phyloP scores from a whole-genome alignment of 108 stramenopile genomes.

The Hondaea fermentalgiana region DNA sequence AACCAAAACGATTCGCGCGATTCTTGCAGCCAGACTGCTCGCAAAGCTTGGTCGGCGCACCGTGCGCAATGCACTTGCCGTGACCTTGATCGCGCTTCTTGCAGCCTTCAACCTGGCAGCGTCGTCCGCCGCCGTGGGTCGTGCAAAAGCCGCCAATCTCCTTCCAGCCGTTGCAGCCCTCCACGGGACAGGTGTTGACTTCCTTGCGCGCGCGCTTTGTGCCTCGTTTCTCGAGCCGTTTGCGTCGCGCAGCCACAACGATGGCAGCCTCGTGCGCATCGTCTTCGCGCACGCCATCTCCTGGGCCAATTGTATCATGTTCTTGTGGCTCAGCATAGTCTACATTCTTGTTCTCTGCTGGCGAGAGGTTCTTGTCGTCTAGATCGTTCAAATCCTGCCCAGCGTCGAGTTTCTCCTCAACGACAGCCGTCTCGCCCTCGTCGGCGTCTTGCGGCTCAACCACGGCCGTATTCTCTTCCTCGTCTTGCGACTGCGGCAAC shows the following conservation, averaged over 20 bases:
- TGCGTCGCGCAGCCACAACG: neutral
- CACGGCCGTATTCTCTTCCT: no score
- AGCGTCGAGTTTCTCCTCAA: no score
- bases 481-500: no score
- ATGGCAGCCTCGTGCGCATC: neutral
- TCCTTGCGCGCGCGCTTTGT: neutral
- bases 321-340: neutral
- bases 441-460: no score
- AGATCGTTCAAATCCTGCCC: no score
- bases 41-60: neutral
- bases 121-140: slow-evolving; percentile 22
- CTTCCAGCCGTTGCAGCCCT: neutral
- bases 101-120: slow-evolving; percentile 23
- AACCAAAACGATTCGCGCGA: neutral
- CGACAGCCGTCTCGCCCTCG: no score
- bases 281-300: neutral
- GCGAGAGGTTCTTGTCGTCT: no score
- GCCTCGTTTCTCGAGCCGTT: neutral
- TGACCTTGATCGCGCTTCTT: neutral
- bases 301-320: neutral
- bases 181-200: neutral
- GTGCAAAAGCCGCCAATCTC: neutral
- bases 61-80: neutral
- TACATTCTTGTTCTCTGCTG: no score
- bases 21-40: neutral